Evolutionary conservation across 305 asterid genomes (phyloP).

Genomic region (Fraxinus nigra): DNA sequence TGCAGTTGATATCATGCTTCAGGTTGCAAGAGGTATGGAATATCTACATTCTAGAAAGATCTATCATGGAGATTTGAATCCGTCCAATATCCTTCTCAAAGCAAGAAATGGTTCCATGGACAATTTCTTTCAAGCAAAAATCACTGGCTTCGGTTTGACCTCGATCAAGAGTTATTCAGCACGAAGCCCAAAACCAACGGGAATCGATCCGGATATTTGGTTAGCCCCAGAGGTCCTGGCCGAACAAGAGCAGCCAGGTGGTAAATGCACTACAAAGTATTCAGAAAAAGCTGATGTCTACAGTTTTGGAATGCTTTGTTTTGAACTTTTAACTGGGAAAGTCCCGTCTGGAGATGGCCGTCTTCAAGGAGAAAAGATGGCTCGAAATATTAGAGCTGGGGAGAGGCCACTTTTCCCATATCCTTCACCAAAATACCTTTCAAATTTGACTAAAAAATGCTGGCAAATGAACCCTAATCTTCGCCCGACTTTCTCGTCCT

Average conservation of each 20-base stretch:
- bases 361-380: slow-evolving; percentile 72
- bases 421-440: slow-evolving; percentile 70
- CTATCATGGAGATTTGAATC: slow-evolving; percentile 70
- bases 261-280: slow-evolving; percentile 31
- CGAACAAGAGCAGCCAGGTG: slow-evolving; percentile 43
- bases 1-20: slow-evolving; percentile 79
- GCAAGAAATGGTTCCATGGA: slow-evolving; percentile 48
- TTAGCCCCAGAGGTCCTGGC: slow-evolving; percentile 72
- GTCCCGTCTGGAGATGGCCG: slow-evolving; percentile 71
- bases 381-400: slow-evolving; percentile 63
- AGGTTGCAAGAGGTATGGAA: slow-evolving; percentile 86
- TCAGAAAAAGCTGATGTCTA: slow-evolving; percentile 75
- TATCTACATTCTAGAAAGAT: slow-evolving; percentile 67
- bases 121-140: slow-evolving; percentile 53
- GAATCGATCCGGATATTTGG: slow-evolving; percentile 57
- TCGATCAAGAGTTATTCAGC: slow-evolving; percentile 37
- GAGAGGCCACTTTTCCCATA: slow-evolving; percentile 81
- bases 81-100: slow-evolving; percentile 63
- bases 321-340: slow-evolving; percentile 72
- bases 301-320: slow-evolving; percentile 85
- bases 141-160: slow-evolving; percentile 54
- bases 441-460: slow-evolving; percentile 66
- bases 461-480: slow-evolving; percentile 65
- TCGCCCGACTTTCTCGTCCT: slow-evolving; percentile 72
- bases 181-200: slow-evolving; percentile 30